Conservation (phyloP, 78 protist species). For the Protostelium mycophagum region DNA sequence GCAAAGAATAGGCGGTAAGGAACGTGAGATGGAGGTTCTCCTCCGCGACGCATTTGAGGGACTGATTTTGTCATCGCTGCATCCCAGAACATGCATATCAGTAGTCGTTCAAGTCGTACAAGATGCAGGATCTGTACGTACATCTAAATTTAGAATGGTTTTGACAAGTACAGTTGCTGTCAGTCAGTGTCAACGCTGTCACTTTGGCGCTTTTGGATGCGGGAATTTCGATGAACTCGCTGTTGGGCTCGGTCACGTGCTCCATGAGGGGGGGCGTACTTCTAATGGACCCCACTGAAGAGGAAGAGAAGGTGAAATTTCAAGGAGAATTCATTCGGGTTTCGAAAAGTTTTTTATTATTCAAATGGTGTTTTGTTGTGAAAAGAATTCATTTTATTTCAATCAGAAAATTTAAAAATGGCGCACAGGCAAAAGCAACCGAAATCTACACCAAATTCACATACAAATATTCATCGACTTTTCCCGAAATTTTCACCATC, state of each 20-base stretch:
- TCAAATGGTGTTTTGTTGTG: background rate
- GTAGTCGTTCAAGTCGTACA: constrained; percentile 36
- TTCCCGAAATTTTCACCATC: background rate
- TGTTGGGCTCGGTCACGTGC: constrained; percentile 32
- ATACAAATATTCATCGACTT: background rate
- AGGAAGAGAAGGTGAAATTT: constrained; percentile 30
- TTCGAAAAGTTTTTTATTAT: background rate
- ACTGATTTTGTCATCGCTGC: constrained; percentile 34
- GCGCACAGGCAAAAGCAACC: constrained; percentile 15
- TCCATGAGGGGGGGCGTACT: constrained; percentile 13
- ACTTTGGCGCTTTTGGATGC: constrained; percentile 62
- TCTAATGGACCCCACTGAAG: constrained; percentile 27
- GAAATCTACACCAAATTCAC: too few species aligned
- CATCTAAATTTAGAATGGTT: background rate
- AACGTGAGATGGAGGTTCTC: constrained; percentile 33
- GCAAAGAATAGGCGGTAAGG: constrained; percentile 2
- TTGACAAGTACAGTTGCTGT: background rate
- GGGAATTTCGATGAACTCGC: constrained; percentile 41
- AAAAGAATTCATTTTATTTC: constrained; percentile 23
- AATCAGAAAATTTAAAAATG: constrained; percentile 9
- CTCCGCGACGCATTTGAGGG: constrained; percentile 48
- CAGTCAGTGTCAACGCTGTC: constrained; percentile 28
- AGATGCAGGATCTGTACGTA: constrained; percentile 53
- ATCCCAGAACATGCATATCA: constrained; percentile 47
- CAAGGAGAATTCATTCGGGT: background rate